Conservation (phyloP, 768 basidiomycete genomes). For the Hericium erinaceus region DNA sequence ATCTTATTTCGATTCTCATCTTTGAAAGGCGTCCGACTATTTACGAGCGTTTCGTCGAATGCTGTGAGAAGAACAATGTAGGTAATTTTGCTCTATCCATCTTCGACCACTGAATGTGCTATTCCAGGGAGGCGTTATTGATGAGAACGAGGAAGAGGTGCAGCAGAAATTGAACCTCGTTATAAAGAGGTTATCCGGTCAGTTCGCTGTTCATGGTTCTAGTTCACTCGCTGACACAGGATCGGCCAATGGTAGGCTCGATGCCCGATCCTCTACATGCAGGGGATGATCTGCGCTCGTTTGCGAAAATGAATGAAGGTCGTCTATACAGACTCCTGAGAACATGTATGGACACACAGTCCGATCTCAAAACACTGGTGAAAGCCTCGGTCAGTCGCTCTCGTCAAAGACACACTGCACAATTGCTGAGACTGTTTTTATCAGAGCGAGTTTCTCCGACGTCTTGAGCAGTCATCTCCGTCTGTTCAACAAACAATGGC, state of each 20-base stretch:
- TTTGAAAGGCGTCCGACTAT: constrained; percentile 50
- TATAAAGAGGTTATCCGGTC: constrained; percentile 55
- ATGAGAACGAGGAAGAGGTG: constrained; percentile 65
- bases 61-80: constrained; percentile 80
- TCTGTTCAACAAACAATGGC: constrained; percentile 59
- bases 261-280: constrained; percentile 70
- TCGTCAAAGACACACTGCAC: neutral
- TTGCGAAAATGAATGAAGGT: constrained; percentile 81
- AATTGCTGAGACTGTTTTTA: neutral
- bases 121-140: constrained; percentile 79
- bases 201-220: constrained; percentile 15
- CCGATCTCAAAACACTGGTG: constrained; percentile 69
- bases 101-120: neutral
- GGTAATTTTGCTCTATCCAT: constrained; percentile 21
- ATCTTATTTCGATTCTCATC: neutral
- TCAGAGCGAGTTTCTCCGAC: constrained; percentile 71
- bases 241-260: constrained; percentile 24
- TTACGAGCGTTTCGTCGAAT: constrained; percentile 61
- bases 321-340: constrained; percentile 80
- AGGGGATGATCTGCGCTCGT: constrained; percentile 66
- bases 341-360: constrained; percentile 74
- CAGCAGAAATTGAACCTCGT: constrained; percentile 43
- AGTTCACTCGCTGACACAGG: neutral
- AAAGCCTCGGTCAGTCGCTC: constrained; percentile 57
- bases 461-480: constrained; percentile 62